These are phyloP conservation scores for Monosporozyma siamensis DNA, from an alignment of 805 yeast species.

Conservation along the genomic window DNA sequence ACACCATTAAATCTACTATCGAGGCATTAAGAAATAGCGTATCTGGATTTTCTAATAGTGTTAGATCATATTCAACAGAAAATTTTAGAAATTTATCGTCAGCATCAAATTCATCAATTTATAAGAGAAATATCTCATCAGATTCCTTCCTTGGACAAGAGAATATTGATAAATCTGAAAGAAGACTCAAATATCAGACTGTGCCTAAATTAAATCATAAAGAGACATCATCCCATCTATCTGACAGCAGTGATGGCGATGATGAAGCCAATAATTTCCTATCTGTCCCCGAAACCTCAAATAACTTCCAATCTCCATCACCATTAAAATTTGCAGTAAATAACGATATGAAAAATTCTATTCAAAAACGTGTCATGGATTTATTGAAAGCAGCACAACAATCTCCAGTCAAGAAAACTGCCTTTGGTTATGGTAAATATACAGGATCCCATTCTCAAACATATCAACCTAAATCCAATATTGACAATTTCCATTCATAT, in stretches of 20 bases:
- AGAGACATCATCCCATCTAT: too few species aligned
- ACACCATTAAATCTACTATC: conserved; percentile 16
- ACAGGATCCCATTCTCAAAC: conserved; percentile 25
- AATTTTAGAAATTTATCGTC: conserved; percentile 3
- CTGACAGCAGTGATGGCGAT: too few species aligned
- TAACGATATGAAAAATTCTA: conserved; percentile 27
- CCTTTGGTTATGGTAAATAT: conserved; percentile 74
- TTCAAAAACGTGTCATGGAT: conserved; percentile 48
- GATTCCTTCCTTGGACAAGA: not conserved
- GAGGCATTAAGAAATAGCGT: conserved; percentile 12
- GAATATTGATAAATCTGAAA: not conserved
- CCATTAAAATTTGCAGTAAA: conserved; percentile 6
- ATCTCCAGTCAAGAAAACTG: conserved; percentile 39
- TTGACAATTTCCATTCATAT: not conserved
- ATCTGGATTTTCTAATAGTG: conserved; percentile 7
- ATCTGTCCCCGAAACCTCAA: not conserved
- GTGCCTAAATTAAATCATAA: not conserved
- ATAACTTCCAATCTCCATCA: conserved; percentile 5
- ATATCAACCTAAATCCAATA: not conserved
- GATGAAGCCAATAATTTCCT: not conserved
- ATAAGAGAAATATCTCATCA: not conserved
- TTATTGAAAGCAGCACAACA: conserved; percentile 31
- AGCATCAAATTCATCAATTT: not conserved
- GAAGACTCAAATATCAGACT: not conserved
- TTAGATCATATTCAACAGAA: conserved; percentile 7